A percentile compares a stretch with the other conserved stretches of the same genome.
These are phyloP conservation scores for Hysterangium stoloniferum DNA, from an alignment of 768 basidiomycete species.

Conservation along the genomic window DNA sequence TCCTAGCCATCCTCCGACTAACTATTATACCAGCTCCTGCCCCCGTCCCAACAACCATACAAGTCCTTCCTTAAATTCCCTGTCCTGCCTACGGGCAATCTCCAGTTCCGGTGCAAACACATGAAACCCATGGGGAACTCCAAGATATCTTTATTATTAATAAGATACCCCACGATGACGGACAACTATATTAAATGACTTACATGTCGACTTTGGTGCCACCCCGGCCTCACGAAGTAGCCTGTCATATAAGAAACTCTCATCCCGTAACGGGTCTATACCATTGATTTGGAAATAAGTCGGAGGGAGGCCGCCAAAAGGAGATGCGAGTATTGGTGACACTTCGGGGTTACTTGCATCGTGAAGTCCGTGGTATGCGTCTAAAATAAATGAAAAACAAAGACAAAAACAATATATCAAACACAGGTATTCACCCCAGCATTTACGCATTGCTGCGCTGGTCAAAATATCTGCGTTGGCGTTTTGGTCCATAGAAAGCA, in stretches of 20 bases:
- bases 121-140: background rate
- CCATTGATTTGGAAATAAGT: constrained; percentile 21
- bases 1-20: no score
- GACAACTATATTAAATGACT: background rate
- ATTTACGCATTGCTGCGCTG: no score
- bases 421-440: no score
- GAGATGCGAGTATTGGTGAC: constrained; percentile 17
- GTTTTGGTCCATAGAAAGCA: constrained; percentile 19
- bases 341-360: constrained; percentile 1
- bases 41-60: no score
- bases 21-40: no score
- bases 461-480: constrained; percentile 15
- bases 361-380: background rate
- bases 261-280: constrained; percentile 23
- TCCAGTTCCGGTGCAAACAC: no score
- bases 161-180: background rate
- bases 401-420: no score
- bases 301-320: constrained; percentile 18
- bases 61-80: no score
- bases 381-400: background rate
- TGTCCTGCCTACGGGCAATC: no score
- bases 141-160: background rate
- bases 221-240: constrained; percentile 19
- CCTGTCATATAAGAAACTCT: constrained; percentile 22
- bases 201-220: constrained; percentile 19